A percentile compares a stretch with the other conserved stretches of the same genome.
These are phyloP conservation scores for Boletus semigastroideus DNA, from an alignment of 1,284 basidiomycete genomes.

Conservation along the genomic window DNA sequence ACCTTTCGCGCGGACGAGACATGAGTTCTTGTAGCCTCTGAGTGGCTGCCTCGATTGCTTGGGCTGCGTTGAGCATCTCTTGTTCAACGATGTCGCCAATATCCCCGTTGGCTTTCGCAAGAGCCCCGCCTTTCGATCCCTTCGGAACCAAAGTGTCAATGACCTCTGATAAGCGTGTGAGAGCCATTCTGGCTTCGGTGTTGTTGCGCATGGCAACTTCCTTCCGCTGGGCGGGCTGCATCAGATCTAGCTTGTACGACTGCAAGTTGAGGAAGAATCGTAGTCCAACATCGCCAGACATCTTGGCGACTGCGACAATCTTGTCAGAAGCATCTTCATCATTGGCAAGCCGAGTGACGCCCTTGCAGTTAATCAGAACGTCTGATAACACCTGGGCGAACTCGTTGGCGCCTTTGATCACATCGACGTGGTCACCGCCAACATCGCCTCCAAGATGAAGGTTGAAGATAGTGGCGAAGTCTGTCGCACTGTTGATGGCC, in stretches of 20 bases:
- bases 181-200: constrained; percentile 77
- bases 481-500: constrained; percentile 88
- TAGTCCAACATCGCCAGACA: constrained; percentile 83
- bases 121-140: constrained; percentile 65
- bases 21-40: constrained; percentile 89
- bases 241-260: constrained; percentile 87
- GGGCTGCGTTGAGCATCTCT: constrained; percentile 94
- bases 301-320: constrained; percentile 83
- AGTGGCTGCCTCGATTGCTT: constrained; percentile 93
- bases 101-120: constrained; percentile 85
- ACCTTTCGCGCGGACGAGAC: constrained; percentile 85
- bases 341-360: constrained; percentile 89
- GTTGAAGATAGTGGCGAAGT: constrained; percentile 95
- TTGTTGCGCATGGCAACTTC: constrained; percentile 92
- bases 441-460: constrained; percentile 86
- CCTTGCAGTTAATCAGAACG: constrained; percentile 91
- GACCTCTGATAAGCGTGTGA: constrained; percentile 83
- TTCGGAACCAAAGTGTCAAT: constrained; percentile 89
- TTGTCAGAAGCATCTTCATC: constrained; percentile 92
- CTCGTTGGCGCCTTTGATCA: constrained; percentile 97
- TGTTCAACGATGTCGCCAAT: constrained; percentile 96
- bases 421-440: constrained; percentile 95
- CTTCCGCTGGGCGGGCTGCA: constrained; percentile 73
- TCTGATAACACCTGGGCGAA: constrained; percentile 93
- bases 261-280: constrained; percentile 95